Evolutionary conservation across 2,329 filamentous ascomycete species (phyloP).

Genomic region (Paracamarosporium sp.): DNA sequence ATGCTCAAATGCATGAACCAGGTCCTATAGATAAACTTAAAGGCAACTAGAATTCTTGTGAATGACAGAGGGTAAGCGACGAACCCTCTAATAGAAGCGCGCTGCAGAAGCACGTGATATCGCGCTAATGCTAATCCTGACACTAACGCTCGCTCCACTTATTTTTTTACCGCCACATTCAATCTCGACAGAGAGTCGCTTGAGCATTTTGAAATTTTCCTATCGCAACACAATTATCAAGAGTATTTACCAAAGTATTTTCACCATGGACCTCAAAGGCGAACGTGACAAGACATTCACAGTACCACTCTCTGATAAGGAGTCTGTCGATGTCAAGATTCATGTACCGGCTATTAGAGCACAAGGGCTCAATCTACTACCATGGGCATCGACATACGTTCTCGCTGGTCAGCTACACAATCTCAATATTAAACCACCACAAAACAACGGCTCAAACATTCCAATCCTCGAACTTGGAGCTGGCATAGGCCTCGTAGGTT

Average conservation of each 20-base stretch:
- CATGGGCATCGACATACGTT: slow-evolving; percentile 1
- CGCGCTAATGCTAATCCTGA: neutral
- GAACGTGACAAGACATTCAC: neutral
- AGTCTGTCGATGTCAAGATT: neutral
- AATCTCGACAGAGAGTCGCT: neutral
- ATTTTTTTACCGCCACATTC: neutral
- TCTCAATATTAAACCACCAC: neutral
- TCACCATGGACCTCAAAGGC: neutral
- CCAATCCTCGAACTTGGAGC: slow-evolving; percentile 1
- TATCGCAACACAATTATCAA: neutral
- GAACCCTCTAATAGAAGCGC: neutral
- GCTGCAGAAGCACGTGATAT: neutral
- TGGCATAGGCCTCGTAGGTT: neutral
- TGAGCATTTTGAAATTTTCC: neutral
- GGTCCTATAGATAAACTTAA: neutral
- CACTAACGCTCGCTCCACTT: neutral
- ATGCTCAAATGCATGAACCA: neutral
- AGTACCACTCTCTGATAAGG: neutral
- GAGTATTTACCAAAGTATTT: too few relatives aligned
- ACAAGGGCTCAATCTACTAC: neutral
- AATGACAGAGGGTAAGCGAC: neutral
- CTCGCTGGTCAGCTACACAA: neutral
- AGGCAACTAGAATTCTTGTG: neutral
- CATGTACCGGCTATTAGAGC: neutral
- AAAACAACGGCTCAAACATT: neutral